These are phyloP conservation scores for Ogataea kodamae DNA, from an alignment of 805 yeast species.

Conservation along the genomic window DNA sequence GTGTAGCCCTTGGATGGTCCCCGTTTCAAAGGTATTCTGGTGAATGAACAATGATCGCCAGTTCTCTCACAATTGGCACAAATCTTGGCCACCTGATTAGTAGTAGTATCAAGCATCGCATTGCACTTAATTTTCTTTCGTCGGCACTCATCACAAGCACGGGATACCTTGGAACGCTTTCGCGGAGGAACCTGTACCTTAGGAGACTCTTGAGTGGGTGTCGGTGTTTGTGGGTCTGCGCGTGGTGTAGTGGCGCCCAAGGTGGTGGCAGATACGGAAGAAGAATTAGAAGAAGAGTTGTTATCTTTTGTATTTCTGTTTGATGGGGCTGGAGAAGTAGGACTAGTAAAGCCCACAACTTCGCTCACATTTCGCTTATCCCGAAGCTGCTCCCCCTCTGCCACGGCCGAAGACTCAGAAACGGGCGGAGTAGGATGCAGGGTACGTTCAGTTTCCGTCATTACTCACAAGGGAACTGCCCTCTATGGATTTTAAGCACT, in stretches of 20 bases:
- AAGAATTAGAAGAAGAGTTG: conserved; percentile 6
- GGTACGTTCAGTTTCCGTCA: conserved; percentile 1
- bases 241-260: conserved; percentile 1
- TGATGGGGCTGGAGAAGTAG: neutral
- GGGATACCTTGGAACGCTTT: conserved; percentile 66
- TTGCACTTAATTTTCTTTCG: conserved; percentile 71
- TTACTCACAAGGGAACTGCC: too few relatives aligned
- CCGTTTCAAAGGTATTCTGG: conserved; percentile 68
- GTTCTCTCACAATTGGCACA: conserved; percentile 64
- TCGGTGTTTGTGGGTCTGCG: conserved; percentile 1
- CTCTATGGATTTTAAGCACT: too few relatives aligned
- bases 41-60: conserved; percentile 61
- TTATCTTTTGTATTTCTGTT: neutral
- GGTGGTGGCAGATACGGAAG: conserved; percentile 6
- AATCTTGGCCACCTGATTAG: conserved; percentile 44
- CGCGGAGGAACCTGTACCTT: conserved; percentile 32
- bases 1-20: conserved; percentile 75
- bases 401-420: too few relatives aligned
- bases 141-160: conserved; percentile 82
- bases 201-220: conserved; percentile 2
- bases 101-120: conserved; percentile 46
- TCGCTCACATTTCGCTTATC: conserved; percentile 2
- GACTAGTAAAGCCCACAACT: conserved; percentile 1
- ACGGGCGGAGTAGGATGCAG: too few relatives aligned
- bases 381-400: too few relatives aligned